Base-by-base conservation (phyloP, 768 basidiomycete species). In the Phlegmacium glaucopus region DNA sequence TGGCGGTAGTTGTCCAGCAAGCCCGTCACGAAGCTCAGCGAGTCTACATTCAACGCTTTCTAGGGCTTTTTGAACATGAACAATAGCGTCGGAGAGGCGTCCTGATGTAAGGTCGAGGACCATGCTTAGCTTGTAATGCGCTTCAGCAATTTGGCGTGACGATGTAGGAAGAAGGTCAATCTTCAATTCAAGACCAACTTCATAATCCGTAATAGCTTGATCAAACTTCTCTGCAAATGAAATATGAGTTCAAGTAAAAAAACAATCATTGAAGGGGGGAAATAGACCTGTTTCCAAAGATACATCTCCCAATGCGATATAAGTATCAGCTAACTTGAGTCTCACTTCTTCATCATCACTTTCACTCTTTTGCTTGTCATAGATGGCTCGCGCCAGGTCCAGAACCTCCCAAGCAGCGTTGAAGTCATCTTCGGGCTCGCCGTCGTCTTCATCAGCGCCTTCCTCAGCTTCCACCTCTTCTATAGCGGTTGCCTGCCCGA, bases 381-480 rank as follows among this genome's bases (percentile, higher is more conserved):
- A 94, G 49, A 95, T 85, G 9, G 85, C 81, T 34, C 94, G 77
- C 16, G 95, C 94, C 47, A 95, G 82, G 56, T 99, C 96, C n/a
- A 99, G 75, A 3, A 95, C 86, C 61, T 96, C 90, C 94, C 95
- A 99, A 10, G 96, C 93, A 18, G 91, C 92, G 55, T 95, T 96
- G 65, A 96, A 96, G 59, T 98, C 96, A 56, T 99, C 96, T 58
- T 96, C 95, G 0, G 90, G 91, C 57, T 90, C 91, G 4, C 63
- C 87, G 10, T 84, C 87, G 4, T 81, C 87, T 2, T 71, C 81
- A 6, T 77, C 82, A 3, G 74, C 79, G 0, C 75, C 82, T 0
- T 72, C 80, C 0, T 71, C 82, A 1, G 68, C 78, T 10, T 75
- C 77, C 7, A 76, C 77, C 1, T 60, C 72, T 45, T 78, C 77